Evolutionary conservation across 2,329 filamentous ascomycete genomes (phyloP), one percentile per base, ranked within the genome.

Genomic region (Colletotrichum neosansevieriae): DNA sequence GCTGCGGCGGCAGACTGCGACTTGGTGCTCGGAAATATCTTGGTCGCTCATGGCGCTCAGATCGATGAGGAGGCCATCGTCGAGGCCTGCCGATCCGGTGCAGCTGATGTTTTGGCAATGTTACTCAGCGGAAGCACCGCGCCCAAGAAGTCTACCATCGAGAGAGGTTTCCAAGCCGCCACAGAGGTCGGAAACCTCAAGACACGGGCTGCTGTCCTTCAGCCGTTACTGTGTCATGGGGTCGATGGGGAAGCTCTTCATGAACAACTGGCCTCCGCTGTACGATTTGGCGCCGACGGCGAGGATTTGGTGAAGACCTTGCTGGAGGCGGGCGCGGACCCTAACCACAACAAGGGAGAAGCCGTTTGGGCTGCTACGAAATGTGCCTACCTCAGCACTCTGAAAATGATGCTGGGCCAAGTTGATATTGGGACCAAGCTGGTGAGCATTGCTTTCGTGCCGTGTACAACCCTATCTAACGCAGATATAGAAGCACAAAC

Each of bases 341-440:
- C 86, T 0, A 85, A 89, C 72, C 84, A 84, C 73, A 84, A 84
- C 19, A 79, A 82, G 10, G 87, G 87, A 1, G 85, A 88, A 60
- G 83, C 85, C 4, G 81, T 89, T 4, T 84, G 86, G 71, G 83
- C 85, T 11, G 85, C 86, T 1, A 83, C 85, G 1, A 79, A 83
- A 40, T 85, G 83, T 67, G 85, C 84, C 0, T 85, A 83, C 66
- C 75, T 87, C 44, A 79, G 77, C 0, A 86, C 79, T 34, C 76
- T 89, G 9, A 81, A 85, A 73, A 74, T 88, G 59, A 79, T 89
- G 57, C 76, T 89, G 6, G 85, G 85, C 0, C 74, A 87, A 13
- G 78, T 78, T 66, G 78, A 80, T 11, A 75, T 80, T 13, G 78
- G 77, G 2, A 78, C 78, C 1, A 78, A 75, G 10, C 81, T 86